Conservation (phyloP, 768 basidiomycete genomes). For the Lepiota brunneoincarnata region DNA sequence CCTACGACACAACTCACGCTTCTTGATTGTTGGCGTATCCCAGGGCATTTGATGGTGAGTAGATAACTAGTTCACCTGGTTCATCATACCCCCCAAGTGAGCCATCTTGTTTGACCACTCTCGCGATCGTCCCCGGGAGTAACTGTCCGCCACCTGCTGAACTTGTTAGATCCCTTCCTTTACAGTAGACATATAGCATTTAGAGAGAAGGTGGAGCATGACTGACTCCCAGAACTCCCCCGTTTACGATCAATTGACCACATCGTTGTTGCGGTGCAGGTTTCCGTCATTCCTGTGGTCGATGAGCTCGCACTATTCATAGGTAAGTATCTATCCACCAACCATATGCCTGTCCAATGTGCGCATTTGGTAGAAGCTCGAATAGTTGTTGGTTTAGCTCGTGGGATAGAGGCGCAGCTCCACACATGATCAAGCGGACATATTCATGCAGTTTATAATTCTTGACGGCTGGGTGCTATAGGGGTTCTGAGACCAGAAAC, state of each 20-base stretch:
- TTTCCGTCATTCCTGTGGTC: slow-evolving; percentile 62
- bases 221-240: slow-evolving; percentile 50
- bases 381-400: slow-evolving; percentile 51
- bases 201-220: neutral
- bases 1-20: slow-evolving; percentile 43
- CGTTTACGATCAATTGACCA: slow-evolving; percentile 44
- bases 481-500: neutral
- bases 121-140: slow-evolving; percentile 52
- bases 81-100: slow-evolving; percentile 52
- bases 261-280: slow-evolving; percentile 49
- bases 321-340: slow-evolving; percentile 2
- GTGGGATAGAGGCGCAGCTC: slow-evolving; percentile 57
- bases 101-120: slow-evolving; percentile 58
- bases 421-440: slow-evolving; percentile 48
- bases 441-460: slow-evolving; percentile 42
- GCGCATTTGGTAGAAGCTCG: slow-evolving; percentile 47
- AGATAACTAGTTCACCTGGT: slow-evolving; percentile 57
- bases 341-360: slow-evolving; percentile 62
- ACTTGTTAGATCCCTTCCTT: neutral
- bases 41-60: slow-evolving; percentile 51
- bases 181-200: neutral
- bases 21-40: slow-evolving; percentile 56
- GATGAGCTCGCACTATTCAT: neutral
- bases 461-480: slow-evolving; percentile 49
- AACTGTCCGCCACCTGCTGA: slow-evolving; percentile 48